Percentiles rank a stretch among this genome's conserved stretches.
phyloP scores from a whole-genome alignment of 78 protist genomes.

The Dictyostelium discoideum region DNA sequence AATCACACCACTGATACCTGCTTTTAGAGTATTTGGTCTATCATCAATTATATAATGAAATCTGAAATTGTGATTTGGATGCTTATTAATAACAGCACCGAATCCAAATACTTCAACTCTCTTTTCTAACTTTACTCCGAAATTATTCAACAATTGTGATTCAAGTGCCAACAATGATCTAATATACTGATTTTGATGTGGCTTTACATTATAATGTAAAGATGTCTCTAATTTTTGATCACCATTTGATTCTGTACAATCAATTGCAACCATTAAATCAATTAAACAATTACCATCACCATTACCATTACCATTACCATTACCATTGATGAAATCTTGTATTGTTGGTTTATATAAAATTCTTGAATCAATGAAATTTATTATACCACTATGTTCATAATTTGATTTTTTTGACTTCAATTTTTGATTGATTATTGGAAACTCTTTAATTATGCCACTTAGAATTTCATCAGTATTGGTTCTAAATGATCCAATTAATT shows the following conservation, averaged over 20 bases:
- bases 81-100: constrained; percentile 64
- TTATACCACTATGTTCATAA: constrained; percentile 67
- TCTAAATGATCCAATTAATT: constrained; percentile 74
- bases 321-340: constrained; percentile 79
- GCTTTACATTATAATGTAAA: constrained; percentile 76
- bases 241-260: constrained; percentile 91
- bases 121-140: not conserved
- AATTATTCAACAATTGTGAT: too few relatives aligned
- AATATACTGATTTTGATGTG: not conserved
- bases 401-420: constrained; percentile 11
- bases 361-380: constrained; percentile 24
- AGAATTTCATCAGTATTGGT: constrained; percentile 15
- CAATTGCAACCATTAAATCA: constrained; percentile 85
- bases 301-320: constrained; percentile 14
- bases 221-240: constrained; percentile 26
- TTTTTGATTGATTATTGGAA: constrained; percentile 6
- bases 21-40: not conserved
- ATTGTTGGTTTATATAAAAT: not conserved
- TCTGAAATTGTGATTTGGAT: not conserved
- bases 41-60: not conserved
- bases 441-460: not conserved
- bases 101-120: constrained; percentile 86
- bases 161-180: not conserved
- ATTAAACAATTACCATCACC: constrained; percentile 19
- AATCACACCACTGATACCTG: constrained; percentile 23